Percentiles rank a stretch among this genome's conserved stretches.
Evolutionary conservation across 2,329 filamentous ascomycete species (phyloP).

Genomic region (Phyllosticta capitalensis): DNA sequence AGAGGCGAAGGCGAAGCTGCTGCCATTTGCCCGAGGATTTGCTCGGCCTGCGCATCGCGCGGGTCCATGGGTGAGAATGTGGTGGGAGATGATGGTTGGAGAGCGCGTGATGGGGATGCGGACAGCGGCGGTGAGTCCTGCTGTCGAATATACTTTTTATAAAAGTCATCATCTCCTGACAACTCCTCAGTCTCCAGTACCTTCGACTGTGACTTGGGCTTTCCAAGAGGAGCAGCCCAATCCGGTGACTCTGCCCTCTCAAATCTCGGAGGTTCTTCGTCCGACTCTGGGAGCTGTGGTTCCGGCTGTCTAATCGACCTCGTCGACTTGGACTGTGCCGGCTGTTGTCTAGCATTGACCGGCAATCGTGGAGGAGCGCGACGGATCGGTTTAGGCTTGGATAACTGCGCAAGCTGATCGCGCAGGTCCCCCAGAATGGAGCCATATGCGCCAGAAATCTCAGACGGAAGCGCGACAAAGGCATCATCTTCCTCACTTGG

Average conservation of each 20-base stretch:
- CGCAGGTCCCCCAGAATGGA: slow-evolving; percentile 8
- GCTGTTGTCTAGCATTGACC: not conserved
- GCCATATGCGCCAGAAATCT: not conserved
- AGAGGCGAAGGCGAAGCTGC: slow-evolving; percentile 32
- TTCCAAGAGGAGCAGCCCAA: slow-evolving; percentile 5
- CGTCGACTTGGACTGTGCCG: not conserved
- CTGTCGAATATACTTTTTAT: not conserved
- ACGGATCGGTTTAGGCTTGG: not conserved
- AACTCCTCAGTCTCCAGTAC: not conserved
- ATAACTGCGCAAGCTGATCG: not conserved
- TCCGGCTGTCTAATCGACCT: not conserved
- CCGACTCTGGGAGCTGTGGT: not conserved
- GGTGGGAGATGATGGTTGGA: not conserved
- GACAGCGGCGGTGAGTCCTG: not conserved
- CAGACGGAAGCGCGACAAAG: not conserved
- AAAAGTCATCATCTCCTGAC: not conserved
- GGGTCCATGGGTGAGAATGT: not conserved
- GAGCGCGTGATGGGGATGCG: not conserved
- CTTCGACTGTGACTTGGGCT: not conserved
- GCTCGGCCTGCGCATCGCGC: slow-evolving; percentile 21
- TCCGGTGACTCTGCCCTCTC: slow-evolving; percentile 1
- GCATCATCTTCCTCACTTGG: not conserved
- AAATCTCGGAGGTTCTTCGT: not conserved
- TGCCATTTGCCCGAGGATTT: slow-evolving; percentile 31
- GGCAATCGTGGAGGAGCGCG: not conserved